These are phyloP conservation scores for Neolentinus lepideus DNA, from an alignment of 1,284 basidiomycete species.

Conservation along the genomic window DNA sequence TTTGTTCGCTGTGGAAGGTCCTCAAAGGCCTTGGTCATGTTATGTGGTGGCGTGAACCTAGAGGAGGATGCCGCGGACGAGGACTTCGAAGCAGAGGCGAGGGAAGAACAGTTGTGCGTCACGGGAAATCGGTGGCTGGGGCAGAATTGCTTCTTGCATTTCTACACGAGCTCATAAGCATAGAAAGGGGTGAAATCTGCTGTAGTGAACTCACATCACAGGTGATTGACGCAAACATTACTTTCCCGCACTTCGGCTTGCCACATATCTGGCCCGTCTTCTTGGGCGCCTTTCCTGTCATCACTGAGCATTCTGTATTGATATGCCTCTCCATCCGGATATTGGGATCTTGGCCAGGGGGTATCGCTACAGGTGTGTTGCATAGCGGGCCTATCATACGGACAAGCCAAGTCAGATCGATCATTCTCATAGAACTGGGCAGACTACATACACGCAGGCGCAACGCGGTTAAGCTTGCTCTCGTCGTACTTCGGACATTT, in stretches of 20 bases:
- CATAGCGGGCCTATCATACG: slow-evolving; percentile 55
- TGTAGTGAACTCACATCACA: slow-evolving; percentile 49
- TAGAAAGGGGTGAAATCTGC: not conserved
- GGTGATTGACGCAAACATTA: slow-evolving; percentile 62
- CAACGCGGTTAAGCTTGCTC: slow-evolving; percentile 59
- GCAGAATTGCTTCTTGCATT: slow-evolving; percentile 65
- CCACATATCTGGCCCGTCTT: slow-evolving; percentile 56
- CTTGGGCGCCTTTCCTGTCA: slow-evolving; percentile 46
- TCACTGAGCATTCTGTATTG: slow-evolving; percentile 52
- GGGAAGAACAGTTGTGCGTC: slow-evolving; percentile 49
- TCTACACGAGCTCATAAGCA: slow-evolving; percentile 31
- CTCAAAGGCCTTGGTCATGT: slow-evolving; percentile 9
- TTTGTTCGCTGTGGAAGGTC: slow-evolving; percentile 20
- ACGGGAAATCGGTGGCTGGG: slow-evolving; percentile 66
- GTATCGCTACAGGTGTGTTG: slow-evolving; percentile 61
- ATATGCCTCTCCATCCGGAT: slow-evolving; percentile 70
- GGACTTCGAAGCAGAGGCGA: slow-evolving; percentile 11
- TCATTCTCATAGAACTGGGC: not conserved
- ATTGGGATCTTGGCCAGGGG: slow-evolving; percentile 69
- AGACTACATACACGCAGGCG: slow-evolving; percentile 54
- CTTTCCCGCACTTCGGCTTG: slow-evolving; percentile 57
- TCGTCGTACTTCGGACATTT: slow-evolving; percentile 65
- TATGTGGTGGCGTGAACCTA: not conserved
- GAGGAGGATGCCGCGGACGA: slow-evolving; percentile 10
- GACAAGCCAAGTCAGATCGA: not conserved